Evolutionary conservation across 2,329 filamentous ascomycete species (phyloP), one percentile per base, ranked within the genome.

Genomic region (Verticillium nonalfalfae): DNA sequence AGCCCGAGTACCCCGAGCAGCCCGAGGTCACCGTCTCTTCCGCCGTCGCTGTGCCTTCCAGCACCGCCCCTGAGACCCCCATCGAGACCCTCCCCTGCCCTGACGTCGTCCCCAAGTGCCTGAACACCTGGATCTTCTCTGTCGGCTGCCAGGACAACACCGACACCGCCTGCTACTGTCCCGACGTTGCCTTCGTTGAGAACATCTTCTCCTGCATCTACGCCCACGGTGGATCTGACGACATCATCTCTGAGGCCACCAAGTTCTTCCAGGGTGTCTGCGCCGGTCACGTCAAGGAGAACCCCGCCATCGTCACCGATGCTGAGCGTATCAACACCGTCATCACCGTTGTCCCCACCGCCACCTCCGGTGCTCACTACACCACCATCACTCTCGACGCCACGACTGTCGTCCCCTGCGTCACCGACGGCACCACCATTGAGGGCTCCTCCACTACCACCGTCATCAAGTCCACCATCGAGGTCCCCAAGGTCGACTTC

Each of bases 201-300:
- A 88, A 88, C 71, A 86, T 97, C 73, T 94, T 90, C 75, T 79
- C 84, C 64, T 98, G 94, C 78, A 82, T 98, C 68, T 86, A 88
- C 70, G 85, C 93, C 61, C 89, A 93, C 82, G 90, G 88, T 66
- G 81, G 83, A 63, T 82, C 83, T 62, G 83, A 88, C 64, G 79
- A 84, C 56, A 84, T 90, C 72, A 82, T 94, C 68, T 81, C 85
- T 60, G 78, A 86, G 68, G 91, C 92, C 63, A 83, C 95, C 63
- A 84, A 85, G 69, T 97, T 91, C 85, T 89, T 97, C 81, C 89
- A 93, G 76, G 93, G 93, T 74, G 91, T 98, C 77, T 98, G 94
- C 79, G 92, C 90, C 62, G 78, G 83, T 59, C 88, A 89, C 76
- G 83, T 91, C 39, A 80, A 83, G 15, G 69, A 84, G 72, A 97